phyloP scores from a whole-genome alignment of 108 stramenopile species.

The Asterionellopsis glacialis region DNA sequence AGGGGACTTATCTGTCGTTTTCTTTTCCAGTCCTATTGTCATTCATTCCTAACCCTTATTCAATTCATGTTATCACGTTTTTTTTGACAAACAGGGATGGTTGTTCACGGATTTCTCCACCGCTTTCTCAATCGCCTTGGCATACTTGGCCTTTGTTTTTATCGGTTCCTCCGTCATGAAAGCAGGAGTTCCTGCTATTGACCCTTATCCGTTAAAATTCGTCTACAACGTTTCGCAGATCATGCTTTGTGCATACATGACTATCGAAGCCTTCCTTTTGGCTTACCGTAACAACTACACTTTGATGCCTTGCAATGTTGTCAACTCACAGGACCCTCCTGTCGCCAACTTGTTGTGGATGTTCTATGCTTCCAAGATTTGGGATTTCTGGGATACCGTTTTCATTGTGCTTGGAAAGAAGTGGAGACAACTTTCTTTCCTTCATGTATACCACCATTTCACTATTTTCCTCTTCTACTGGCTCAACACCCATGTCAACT shows the following conservation, averaged over 20 bases:
- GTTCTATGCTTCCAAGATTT: conserved; percentile 97
- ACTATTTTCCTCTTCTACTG: conserved; percentile 99
- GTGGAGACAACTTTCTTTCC: conserved; percentile 97
- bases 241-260: conserved; percentile 99
- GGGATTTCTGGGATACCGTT: conserved; percentile 99
- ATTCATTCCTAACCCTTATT: background rate
- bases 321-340: conserved; percentile 72
- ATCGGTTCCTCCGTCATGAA: conserved; percentile 74
- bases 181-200: conserved; percentile 55
- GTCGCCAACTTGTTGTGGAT: conserved; percentile 93
- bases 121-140: conserved; percentile 72
- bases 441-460: conserved; percentile 99
- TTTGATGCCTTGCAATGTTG: conserved; percentile 77
- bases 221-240: conserved; percentile 97
- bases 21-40: background rate
- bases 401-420: conserved; percentile 98
- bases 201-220: conserved; percentile 92
- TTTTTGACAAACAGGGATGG: conserved; percentile 55
- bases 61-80: background rate
- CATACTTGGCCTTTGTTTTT: conserved; percentile 80
- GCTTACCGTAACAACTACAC: conserved; percentile 91
- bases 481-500: conserved; percentile 88
- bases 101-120: conserved; percentile 73
- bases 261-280: conserved; percentile 86
- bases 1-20: background rate